A percentile compares a stretch with the other conserved stretches of the same genome.
These are phyloP conservation scores for Ichthyophonus hoferi DNA, from an alignment of 208 protist species.

Conservation along the genomic window DNA sequence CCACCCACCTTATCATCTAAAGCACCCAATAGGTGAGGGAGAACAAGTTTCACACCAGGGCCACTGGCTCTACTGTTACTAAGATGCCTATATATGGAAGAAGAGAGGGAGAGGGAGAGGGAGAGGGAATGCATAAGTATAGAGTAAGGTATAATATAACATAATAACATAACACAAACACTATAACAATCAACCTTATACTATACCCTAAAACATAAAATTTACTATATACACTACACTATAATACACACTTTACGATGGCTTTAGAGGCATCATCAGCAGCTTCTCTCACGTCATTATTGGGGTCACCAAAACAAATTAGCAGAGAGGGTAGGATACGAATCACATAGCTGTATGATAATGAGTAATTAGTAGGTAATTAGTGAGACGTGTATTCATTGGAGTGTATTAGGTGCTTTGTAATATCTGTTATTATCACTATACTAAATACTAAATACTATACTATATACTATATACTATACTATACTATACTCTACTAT, in stretches of 20 bases:
- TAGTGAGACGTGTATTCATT: background rate
- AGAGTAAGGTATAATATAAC: too few relatives aligned
- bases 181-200: too few relatives aligned
- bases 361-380: background rate
- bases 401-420: background rate
- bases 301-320: slow-evolving; percentile 61
- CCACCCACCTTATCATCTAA: slow-evolving; percentile 51
- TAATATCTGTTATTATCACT: background rate
- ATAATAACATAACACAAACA: too few relatives aligned
- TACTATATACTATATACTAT: too few relatives aligned
- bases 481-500: too few relatives aligned
- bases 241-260: slow-evolving; percentile 62
- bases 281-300: slow-evolving; percentile 60
- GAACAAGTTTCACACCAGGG: slow-evolving; percentile 77
- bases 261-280: slow-evolving; percentile 46
- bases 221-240: background rate
- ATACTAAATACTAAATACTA: background rate
- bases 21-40: slow-evolving; percentile 66
- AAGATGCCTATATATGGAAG: slow-evolving; percentile 1
- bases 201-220: too few relatives aligned
- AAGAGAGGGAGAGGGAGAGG: background rate
- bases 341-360: background rate
- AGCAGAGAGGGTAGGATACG: background rate
- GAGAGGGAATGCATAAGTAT: background rate
- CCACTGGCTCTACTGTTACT: slow-evolving; percentile 20